Base-by-base conservation (phyloP, 345 rosid species). In the Draba incana region DNA sequence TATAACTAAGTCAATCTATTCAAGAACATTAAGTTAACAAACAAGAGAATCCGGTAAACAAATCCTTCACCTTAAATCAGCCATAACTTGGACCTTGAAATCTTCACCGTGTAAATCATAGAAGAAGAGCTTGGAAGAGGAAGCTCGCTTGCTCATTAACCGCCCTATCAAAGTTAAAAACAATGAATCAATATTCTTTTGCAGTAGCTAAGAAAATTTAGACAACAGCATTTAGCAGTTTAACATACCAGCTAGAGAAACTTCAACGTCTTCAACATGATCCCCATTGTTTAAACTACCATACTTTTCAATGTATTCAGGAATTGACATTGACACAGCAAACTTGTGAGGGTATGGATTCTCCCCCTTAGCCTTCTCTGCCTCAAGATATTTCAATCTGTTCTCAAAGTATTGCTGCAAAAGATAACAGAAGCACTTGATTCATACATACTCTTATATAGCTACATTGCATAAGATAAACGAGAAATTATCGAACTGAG, bases 301-400 rank as follows among this genome's bases (percentile, higher is more conserved):
- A 66, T 79, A 92, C 70, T 85, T 82, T 31, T 78, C 77, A 45
- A 81, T 78, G 73, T 79, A 95, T 52, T 89, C 89, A 68, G 62
- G 44, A 57, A 95, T 80, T 6, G 97, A 76, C 89, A 83, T 74
- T 0, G 85, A 12, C 3, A 80, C 85, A 35, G 52, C 15, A 57
- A 95, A 95, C 66, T 95, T 92, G 54, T 92, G 99, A 52, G 99
- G 97, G 72, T 89, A 92, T 3, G 97, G 89, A 72, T 92, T 89
- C 65, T 70, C 81, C 30, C 92, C 96, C 45, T 82, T 88, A 28
- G 67, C 83, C 77, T 91, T 92, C 83, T 75, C 84, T 4, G 81
- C 75, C 48, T 77, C 86, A 10, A 95, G 85, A 79, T 81, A 86
- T 51, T 77, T 89, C 71, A 88, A 50, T 80, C 96, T 82, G 68